A percentile compares a stretch with the other conserved stretches of the same genome.
These are phyloP conservation scores for Xylariales sp. DNA, from an alignment of 2,329 filamentous ascomycete species.

Conservation along the genomic window DNA sequence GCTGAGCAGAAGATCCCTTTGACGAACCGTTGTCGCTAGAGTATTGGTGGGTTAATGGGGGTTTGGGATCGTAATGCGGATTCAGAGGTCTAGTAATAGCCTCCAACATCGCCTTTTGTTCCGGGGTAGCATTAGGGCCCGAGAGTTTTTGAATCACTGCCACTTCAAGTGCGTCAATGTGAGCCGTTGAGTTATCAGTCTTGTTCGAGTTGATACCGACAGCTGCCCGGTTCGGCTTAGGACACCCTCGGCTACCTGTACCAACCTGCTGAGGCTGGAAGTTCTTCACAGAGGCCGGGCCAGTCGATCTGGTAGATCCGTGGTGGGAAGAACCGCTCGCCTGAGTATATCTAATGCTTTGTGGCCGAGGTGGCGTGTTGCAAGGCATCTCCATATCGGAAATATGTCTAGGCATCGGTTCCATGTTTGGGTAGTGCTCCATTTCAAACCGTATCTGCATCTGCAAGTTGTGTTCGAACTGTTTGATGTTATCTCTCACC, in stretches of 20 bases:
- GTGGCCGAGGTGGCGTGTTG: constrained; percentile 45
- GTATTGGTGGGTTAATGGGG: constrained; percentile 4
- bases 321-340: constrained; percentile 40
- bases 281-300: constrained; percentile 28
- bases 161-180: constrained; percentile 43
- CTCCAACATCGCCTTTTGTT: constrained; percentile 31
- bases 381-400: constrained; percentile 22
- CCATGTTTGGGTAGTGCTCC: constrained; percentile 36
- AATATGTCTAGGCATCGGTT: constrained; percentile 34
- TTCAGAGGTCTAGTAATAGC: constrained; percentile 33
- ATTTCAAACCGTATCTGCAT: constrained; percentile 37
- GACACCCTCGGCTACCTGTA: constrained; percentile 25
- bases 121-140: constrained; percentile 27
- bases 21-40: constrained; percentile 34
- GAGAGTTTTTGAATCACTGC: constrained; percentile 39
- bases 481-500: constrained; percentile 59
- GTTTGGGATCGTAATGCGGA: constrained; percentile 29
- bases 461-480: constrained; percentile 65
- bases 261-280: constrained; percentile 39
- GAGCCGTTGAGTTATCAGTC: constrained; percentile 39
- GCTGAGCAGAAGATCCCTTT: constrained; percentile 19
- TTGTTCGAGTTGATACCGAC: constrained; percentile 47
- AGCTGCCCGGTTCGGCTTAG: constrained; percentile 34
- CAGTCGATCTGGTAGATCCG: constrained; percentile 40
- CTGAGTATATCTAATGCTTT: constrained; percentile 44